Evolutionary conservation across 306 rosid species (phyloP), one percentile per base, ranked within the genome.

Genomic region (Benincasa hispida): DNA sequence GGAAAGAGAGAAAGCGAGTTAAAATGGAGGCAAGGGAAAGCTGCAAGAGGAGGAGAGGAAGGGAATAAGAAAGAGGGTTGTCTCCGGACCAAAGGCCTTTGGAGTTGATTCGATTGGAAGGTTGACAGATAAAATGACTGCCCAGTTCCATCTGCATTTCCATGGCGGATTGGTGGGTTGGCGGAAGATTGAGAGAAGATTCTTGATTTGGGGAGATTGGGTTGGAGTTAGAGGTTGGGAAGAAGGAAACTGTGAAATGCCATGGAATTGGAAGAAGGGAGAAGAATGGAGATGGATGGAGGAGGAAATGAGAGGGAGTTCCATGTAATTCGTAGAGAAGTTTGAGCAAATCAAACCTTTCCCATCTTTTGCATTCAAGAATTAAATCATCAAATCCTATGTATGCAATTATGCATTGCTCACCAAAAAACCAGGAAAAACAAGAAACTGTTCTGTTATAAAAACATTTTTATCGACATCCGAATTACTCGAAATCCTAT

Each of bases 41-140:
- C 76, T 91, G 95, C 39, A 87, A 57, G 80, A 87, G 45, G 76
- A 87, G 80, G 75, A 86, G 81, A 57, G 91, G 89, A 39, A 85
- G 28, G 19, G 87, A 76, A 75, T 32, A 79, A 4, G 70, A 34
- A 37, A 90, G 84, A 21, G 91, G 91, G 68, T 89, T 77, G 51
- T 89, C 89, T 28, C 86, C 89, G 2, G 48, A 67, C 90, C 88
- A 89, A 5, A 83, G 1, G 50, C 96, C 97, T 34, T 13, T 76
- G 4, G 90, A 85, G 74, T 41, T 45, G 70, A 72, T 72, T 22
- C 10, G 57, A 45, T 13, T 45, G 5, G 50, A 13, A 14, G 58
- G 39, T 15, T 72, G 76, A 48, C 60, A 72, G 41, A 27, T 57
- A 72, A 45, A 50, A 0, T 3, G 42, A 72, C 48, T 2, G 13